These are phyloP conservation scores for Neolentinus lepideus DNA, from an alignment of 1,284 basidiomycete species.

Conservation along the genomic window DNA sequence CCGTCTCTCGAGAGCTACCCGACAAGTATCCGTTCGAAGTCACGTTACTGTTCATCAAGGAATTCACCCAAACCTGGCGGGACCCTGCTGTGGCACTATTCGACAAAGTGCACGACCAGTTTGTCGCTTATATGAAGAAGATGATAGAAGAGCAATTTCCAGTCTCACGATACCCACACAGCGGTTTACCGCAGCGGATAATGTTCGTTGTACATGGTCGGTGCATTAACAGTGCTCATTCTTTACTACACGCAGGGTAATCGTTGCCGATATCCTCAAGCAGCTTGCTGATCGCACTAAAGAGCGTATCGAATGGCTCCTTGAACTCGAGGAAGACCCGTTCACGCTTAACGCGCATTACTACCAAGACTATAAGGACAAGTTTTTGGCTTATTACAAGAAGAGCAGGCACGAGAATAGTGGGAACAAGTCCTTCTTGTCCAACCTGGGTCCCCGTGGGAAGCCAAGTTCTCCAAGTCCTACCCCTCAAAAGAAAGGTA, in stretches of 20 bases:
- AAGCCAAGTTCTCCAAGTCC: neutral
- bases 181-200: conserved; percentile 42
- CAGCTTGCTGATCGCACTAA: conserved; percentile 30
- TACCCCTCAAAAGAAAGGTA: neutral
- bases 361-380: conserved; percentile 21
- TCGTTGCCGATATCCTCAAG: conserved; percentile 41
- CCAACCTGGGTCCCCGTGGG: conserved; percentile 35
- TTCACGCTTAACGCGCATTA: conserved; percentile 26
- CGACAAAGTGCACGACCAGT: conserved; percentile 29
- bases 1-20: conserved; percentile 62
- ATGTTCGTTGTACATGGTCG: too few species aligned
- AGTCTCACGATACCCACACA: conserved; percentile 37
- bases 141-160: conserved; percentile 42
- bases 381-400: conserved; percentile 22
- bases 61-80: conserved; percentile 41
- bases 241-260: conserved; percentile 23
- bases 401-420: conserved; percentile 30
- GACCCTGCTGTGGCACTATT: conserved; percentile 42
- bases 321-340: conserved; percentile 22
- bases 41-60: conserved; percentile 39
- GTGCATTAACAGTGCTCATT: neutral
- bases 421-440: conserved; percentile 34
- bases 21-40: conserved; percentile 60
- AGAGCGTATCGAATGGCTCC: conserved; percentile 27
- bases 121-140: conserved; percentile 31